phyloP scores from a whole-genome alignment of 305 asterid species.

The Fraxinus albicans region DNA sequence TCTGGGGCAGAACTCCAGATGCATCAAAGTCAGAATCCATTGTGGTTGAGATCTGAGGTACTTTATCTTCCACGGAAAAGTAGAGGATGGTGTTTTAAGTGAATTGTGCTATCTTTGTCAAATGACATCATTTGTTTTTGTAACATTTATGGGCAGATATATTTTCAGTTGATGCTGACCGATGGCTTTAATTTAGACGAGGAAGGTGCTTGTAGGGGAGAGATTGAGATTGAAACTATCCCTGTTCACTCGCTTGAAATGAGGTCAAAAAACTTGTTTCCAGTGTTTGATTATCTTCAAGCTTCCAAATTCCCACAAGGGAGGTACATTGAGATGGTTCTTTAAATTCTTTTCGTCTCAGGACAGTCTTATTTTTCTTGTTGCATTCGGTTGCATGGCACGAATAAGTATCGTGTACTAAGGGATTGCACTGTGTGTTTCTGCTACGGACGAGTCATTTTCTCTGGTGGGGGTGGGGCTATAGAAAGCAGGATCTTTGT shows the following conservation, averaged over 20 bases:
- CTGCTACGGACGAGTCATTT: neutral
- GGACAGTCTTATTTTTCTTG: neutral
- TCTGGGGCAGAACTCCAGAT: constrained; percentile 50
- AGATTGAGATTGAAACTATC: constrained; percentile 72
- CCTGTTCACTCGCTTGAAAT: constrained; percentile 62
- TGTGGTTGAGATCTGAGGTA: constrained; percentile 83
- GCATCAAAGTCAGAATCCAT: constrained; percentile 52
- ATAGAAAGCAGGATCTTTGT: neutral
- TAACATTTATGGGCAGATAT: constrained; percentile 35
- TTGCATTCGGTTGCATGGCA: neutral
- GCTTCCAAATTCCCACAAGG: constrained; percentile 53
- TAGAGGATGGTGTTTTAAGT: constrained; percentile 17
- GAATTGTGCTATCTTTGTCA: neutral
- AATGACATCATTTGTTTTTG: constrained; percentile 6
- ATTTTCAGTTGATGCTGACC: constrained; percentile 40
- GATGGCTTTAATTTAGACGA: constrained; percentile 26
- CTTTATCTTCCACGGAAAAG: neutral
- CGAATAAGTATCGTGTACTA: neutral
- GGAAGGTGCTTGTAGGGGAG: constrained; percentile 51
- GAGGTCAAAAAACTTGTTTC: constrained; percentile 68
- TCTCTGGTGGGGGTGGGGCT: neutral
- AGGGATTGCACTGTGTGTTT: constrained; percentile 1
- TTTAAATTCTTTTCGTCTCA: neutral
- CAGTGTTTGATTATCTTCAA: constrained; percentile 70
- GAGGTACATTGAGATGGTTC: constrained; percentile 45